phyloP scores from a whole-genome alignment of 139 green algal genomes.

The Astrephomene gubernaculifera region DNA sequence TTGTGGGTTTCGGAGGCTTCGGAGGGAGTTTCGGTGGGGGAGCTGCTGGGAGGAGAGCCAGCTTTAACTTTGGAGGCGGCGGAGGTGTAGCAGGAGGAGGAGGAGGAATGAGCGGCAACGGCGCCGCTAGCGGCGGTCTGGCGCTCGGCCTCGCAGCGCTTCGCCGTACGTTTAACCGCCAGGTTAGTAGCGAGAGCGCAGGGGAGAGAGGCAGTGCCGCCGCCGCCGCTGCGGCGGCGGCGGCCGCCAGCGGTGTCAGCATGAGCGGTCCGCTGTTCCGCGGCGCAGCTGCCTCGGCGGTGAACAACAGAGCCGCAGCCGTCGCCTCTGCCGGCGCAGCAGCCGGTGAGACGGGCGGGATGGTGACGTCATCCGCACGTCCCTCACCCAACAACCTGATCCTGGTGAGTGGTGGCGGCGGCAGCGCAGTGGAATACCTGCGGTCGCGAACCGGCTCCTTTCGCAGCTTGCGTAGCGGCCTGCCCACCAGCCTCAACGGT shows the following conservation, averaged over 20 bases:
- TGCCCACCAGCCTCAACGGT: no score
- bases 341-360: background rate
- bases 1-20: no score
- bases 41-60: no score
- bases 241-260: background rate
- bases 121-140: background rate
- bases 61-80: no score
- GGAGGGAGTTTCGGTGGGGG: no score
- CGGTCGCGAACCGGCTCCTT: no score
- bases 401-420: no score
- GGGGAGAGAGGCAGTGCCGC: background rate
- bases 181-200: background rate
- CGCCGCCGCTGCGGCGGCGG: background rate
- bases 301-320: background rate
- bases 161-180: conserved; percentile 15
- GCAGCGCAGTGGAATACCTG: no score
- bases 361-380: background rate
- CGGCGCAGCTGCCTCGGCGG: no score
- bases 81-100: background rate
- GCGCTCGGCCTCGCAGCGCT: conserved; percentile 1
- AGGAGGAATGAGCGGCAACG: background rate
- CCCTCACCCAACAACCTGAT: no score
- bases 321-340: background rate
- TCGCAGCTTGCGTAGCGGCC: no score
- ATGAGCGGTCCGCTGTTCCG: background rate